Percentiles rank a stretch among this genome's conserved stretches.
These are phyloP conservation scores for Boletus eberwhitei DNA, from an alignment of 768 basidiomycete species.

Conservation along the genomic window DNA sequence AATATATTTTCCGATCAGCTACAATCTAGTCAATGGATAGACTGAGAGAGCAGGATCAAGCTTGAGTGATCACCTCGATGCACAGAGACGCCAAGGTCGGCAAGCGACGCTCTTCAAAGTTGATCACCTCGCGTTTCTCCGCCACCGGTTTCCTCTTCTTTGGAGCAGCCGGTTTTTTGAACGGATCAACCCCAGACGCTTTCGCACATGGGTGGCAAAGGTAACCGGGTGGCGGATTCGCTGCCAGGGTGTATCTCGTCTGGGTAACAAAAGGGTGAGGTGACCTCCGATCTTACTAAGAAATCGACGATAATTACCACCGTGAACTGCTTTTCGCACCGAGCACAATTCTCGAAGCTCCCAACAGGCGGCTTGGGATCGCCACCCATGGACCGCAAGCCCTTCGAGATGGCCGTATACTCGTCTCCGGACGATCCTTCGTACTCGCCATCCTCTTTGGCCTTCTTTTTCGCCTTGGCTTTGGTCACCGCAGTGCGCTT, in stretches of 20 bases:
- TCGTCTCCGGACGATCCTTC: constrained; percentile 58
- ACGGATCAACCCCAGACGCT: constrained; percentile 73
- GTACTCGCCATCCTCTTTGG: constrained; percentile 47
- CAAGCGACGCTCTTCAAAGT: constrained; percentile 67
- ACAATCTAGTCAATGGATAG: background rate
- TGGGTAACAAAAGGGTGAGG: constrained; percentile 25
- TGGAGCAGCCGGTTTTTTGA: constrained; percentile 69
- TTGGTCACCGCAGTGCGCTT: constrained; percentile 40
- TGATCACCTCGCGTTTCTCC: constrained; percentile 65
- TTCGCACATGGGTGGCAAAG: constrained; percentile 86
- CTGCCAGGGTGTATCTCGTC: constrained; percentile 86
- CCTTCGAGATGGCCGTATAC: constrained; percentile 63
- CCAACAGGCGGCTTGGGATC: constrained; percentile 64
- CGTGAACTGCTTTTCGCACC: constrained; percentile 81
- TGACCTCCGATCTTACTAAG: background rate
- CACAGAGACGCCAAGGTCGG: constrained; percentile 76
- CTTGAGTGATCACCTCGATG: constrained; percentile 52
- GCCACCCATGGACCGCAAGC: constrained; percentile 36
- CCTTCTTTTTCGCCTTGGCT: constrained; percentile 36
- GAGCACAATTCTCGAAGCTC: constrained; percentile 75
- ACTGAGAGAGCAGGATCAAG: background rate
- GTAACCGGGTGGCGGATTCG: constrained; percentile 66
- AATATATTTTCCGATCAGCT: constrained; percentile 85
- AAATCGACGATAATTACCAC: constrained; percentile 54
- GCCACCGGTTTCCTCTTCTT: constrained; percentile 60